Evolutionary conservation across 192 early-diverging fungal species (phyloP).

Genomic region (Dissophora ornata): DNA sequence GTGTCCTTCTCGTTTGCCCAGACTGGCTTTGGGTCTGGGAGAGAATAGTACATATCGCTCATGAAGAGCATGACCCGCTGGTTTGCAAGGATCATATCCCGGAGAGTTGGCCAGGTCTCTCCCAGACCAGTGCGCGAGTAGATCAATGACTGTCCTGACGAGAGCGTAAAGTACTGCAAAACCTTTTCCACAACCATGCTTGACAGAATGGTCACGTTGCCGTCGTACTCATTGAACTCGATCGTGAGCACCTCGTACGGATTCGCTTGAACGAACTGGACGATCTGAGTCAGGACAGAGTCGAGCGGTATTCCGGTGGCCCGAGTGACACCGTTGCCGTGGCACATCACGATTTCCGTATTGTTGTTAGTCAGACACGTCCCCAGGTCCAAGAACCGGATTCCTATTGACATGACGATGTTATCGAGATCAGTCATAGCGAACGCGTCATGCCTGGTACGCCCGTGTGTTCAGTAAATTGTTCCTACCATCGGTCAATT

Average conservation of each 20-base stretch:
- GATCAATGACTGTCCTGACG: slow-evolving; percentile 25
- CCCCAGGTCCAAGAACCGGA: slow-evolving; percentile 55
- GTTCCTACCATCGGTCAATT: slow-evolving; percentile 50
- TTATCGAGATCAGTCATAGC: too few species aligned
- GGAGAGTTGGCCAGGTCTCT: slow-evolving; percentile 36
- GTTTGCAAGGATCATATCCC: slow-evolving; percentile 54
- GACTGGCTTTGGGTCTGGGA: slow-evolving; percentile 26
- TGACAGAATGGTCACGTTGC: background rate
- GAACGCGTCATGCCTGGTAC: too few species aligned
- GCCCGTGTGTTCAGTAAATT: too few species aligned
- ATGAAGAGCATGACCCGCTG: slow-evolving; percentile 52
- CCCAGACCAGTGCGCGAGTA: slow-evolving; percentile 3
- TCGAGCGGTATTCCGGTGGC: slow-evolving; percentile 48
- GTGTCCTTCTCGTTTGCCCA: slow-evolving; percentile 45
- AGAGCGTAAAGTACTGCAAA: slow-evolving; percentile 41
- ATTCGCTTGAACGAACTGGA: slow-evolving; percentile 40
- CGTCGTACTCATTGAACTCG: slow-evolving; percentile 55
- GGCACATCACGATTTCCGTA: slow-evolving; percentile 46
- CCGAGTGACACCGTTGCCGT: slow-evolving; percentile 25
- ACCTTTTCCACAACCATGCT: slow-evolving; percentile 29
- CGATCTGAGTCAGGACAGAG: slow-evolving; percentile 30
- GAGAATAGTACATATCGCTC: slow-evolving; percentile 17
- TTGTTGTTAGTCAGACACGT: slow-evolving; percentile 47
- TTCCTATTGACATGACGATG: slow-evolving; percentile 27
- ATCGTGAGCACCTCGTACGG: slow-evolving; percentile 55